Evolutionary conservation across 2,329 filamentous ascomycete species (phyloP), one percentile per base, ranked within the genome.

Genomic region (Xylaria sp.): DNA sequence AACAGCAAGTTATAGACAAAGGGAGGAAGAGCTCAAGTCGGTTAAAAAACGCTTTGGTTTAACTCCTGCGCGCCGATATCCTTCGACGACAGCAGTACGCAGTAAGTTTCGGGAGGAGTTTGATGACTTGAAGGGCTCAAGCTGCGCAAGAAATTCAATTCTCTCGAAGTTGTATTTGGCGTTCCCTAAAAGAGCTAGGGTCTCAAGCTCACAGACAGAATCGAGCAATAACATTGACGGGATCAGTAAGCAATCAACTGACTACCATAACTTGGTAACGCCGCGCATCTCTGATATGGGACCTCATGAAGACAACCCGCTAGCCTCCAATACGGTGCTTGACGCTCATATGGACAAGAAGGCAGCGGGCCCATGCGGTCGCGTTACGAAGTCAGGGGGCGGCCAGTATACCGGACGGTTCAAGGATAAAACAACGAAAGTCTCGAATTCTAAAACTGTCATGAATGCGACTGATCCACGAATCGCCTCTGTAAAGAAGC

Each of bases 71-170:
- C 70, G 69, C 2, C 72, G 68, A 34, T 72, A 72, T 42, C 68
- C 23, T 30, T 30, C 66, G 2, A 66, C 66, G 1, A 56, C 62
- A n/a, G 69, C 68, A 9, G 59, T 75, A 1, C 63, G 63, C 51
- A 79, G 75, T 62, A 76, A 71, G 18, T 80, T 80, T 64, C 71
- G 66, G 8, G 78, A 80, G 59, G 71, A 77, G 4, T 74, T 79
- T 54, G 65, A 73, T 13, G 65, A 66, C 4, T 50, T 63, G 5
- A 64, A 59, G 49, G 34, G 59, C 11, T 56, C 60, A 19, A 55
- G 35, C 34, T 60, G 47, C 6, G 59, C 59, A 5, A 70, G 67
- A 52, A 65, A 60, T 8, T 76, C 75, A 10, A 63, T 79, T 35
- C 66, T 76, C 42, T 67, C 71, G 4, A 76, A 69, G 42, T 61